Conservation (phyloP, 768 basidiomycete species). For the Termitomyces sp. region DNA sequence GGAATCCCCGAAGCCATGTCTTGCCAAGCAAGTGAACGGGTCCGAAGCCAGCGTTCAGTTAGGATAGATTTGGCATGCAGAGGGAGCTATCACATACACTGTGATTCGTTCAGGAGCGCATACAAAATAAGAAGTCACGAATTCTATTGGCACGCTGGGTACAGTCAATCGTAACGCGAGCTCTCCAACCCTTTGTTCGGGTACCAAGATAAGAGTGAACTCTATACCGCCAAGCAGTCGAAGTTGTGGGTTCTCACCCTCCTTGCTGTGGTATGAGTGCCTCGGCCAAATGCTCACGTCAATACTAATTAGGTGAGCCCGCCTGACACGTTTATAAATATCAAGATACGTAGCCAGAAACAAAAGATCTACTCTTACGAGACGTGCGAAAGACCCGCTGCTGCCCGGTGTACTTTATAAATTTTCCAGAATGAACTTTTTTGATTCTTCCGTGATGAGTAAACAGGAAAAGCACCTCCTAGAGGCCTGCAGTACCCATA, state of each 20-base stretch:
- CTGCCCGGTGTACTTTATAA: not conserved
- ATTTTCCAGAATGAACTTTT: not conserved
- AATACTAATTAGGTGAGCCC: not conserved
- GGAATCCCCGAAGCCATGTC: conserved; percentile 51
- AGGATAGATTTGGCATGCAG: not conserved
- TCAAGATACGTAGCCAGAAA: no score
- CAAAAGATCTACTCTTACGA: no score
- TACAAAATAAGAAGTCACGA: conserved; percentile 65
- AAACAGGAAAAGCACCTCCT: not conserved
- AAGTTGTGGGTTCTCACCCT: not conserved
- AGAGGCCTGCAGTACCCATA: not conserved
- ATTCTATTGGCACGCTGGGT: no score
- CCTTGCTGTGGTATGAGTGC: not conserved
- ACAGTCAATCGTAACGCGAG: not conserved
- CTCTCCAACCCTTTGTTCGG: not conserved
- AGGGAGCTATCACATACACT: conserved; percentile 19
- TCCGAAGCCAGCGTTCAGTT: conserved; percentile 33
- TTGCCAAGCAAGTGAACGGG: conserved; percentile 53
- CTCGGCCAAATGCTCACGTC: not conserved
- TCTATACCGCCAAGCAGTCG: not conserved
- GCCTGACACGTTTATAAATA: not conserved
- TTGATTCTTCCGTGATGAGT: not conserved
- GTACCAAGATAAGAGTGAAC: not conserved
- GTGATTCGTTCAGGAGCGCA: conserved; percentile 50
- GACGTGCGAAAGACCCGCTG: not conserved